A percentile compares a stretch with the other conserved stretches of the same genome.
These are phyloP conservation scores for Schizophyllum commune DNA, from an alignment of 1,284 basidiomycete species.

Conservation along the genomic window DNA sequence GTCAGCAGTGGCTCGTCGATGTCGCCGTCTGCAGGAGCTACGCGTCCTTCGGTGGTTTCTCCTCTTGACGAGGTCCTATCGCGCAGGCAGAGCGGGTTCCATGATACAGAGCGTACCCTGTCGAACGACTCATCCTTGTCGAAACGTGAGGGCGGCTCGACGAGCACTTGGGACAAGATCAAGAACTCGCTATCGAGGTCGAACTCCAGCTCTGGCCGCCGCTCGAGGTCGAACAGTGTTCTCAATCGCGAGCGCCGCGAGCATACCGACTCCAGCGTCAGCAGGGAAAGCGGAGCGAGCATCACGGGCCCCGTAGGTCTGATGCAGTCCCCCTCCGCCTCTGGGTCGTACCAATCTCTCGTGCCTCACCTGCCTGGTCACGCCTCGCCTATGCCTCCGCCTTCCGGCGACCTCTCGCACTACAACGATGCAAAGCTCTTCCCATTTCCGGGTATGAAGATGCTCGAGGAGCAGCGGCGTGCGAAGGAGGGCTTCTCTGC, in stretches of 20 bases:
- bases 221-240: conserved; percentile 72
- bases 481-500: conserved; percentile 39
- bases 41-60: conserved; percentile 53
- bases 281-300: conserved; percentile 69
- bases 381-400: conserved; percentile 62
- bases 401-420: conserved; percentile 46
- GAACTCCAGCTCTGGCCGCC: conserved; percentile 55
- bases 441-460: conserved; percentile 81
- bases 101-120: conserved; percentile 25
- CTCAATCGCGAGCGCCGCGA: conserved; percentile 54
- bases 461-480: conserved; percentile 65
- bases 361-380: conserved; percentile 44
- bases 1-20: conserved; percentile 37
- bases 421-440: conserved; percentile 79
- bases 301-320: conserved; percentile 44
- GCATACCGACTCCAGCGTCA: conserved; percentile 62
- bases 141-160: conserved; percentile 38
- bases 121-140: not conserved
- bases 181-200: conserved; percentile 55
- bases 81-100: conserved; percentile 47
- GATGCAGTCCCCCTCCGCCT: conserved; percentile 57
- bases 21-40: conserved; percentile 47
- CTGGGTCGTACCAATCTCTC: conserved; percentile 46
- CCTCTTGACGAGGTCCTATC: conserved; percentile 51
- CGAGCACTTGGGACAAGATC: conserved; percentile 63